These are phyloP conservation scores for grape (Vitis vinifera) DNA, from an alignment of 164 flowering plant species.

Conservation along the genomic window DNA sequence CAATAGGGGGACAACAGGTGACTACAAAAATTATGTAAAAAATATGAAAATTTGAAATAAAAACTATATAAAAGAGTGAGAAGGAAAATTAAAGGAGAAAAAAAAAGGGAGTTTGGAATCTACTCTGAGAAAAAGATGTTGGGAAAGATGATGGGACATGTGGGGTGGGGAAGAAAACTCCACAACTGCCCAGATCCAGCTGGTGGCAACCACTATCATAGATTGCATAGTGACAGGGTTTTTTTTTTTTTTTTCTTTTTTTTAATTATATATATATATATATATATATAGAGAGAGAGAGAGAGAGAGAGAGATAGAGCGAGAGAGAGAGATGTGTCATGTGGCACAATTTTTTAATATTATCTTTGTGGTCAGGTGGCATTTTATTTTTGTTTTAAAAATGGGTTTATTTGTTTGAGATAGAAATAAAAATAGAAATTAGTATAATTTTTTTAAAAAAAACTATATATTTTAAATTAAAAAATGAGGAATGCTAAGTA, in stretches of 20 bases:
- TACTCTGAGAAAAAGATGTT: conserved; percentile 11
- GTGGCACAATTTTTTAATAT: not conserved
- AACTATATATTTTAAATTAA: too few relatives aligned
- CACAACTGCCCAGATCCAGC: conserved; percentile 31
- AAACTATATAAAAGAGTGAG: not conserved
- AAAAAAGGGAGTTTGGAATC: conserved; percentile 27
- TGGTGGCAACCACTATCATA: conserved; percentile 29
- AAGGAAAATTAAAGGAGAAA: not conserved
- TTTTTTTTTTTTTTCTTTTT: not conserved
- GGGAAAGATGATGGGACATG: conserved; percentile 37
- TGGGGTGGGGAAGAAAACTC: conserved; percentile 28
- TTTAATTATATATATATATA: too few relatives aligned
- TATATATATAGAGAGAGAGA: too few relatives aligned
- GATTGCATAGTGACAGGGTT: not conserved
- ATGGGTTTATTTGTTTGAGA: too few relatives aligned
- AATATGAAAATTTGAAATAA: not conserved
- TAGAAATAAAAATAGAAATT: too few relatives aligned
- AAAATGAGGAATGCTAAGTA: too few relatives aligned
- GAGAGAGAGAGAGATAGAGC: too few relatives aligned
- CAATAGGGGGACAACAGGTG: conserved; percentile 5
- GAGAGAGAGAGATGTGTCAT: not conserved
- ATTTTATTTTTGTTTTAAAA: too few relatives aligned
- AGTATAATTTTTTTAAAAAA: too few relatives aligned
- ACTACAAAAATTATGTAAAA: not conserved
- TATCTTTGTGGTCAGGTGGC: too few relatives aligned